Percentiles rank a stretch among this genome's conserved stretches.
phyloP scores from a whole-genome alignment of 2,329 filamentous ascomycete species.

The Cadophora luteo-olivacea region DNA sequence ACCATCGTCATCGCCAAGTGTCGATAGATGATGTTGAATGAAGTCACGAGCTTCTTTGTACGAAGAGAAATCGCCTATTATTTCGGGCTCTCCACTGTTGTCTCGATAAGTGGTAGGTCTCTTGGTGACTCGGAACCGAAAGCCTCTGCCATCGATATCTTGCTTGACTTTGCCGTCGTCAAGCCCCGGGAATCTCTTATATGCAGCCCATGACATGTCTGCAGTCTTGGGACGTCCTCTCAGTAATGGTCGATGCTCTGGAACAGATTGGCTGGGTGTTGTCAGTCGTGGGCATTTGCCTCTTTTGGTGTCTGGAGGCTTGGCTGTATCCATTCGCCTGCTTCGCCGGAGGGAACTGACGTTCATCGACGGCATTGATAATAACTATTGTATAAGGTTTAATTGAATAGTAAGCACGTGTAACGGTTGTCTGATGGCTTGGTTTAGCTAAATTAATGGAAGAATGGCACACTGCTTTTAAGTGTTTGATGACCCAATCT shows the following conservation, averaged over 20 bases:
- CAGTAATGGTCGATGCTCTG: neutral
- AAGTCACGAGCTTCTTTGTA: neutral
- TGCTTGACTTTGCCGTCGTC: neutral
- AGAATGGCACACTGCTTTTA: no score
- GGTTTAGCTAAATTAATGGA: no score
- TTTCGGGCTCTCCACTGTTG: neutral
- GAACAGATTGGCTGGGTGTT: neutral
- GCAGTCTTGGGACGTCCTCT: neutral
- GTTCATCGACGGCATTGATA: neutral
- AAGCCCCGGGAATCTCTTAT: neutral
- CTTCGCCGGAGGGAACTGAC: neutral
- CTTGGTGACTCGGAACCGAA: neutral
- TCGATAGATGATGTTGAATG: neutral
- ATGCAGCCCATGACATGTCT: neutral
- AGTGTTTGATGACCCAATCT: no score
- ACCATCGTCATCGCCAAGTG: neutral
- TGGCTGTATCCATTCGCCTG: neutral
- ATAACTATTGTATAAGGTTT: neutral
- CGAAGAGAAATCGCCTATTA: neutral
- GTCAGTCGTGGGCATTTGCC: neutral
- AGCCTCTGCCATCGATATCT: neutral
- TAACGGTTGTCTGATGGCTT: no score
- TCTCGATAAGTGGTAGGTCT: neutral
- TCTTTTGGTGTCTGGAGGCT: neutral
- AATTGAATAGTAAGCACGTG: neutral